A percentile compares a stretch with the other conserved stretches of the same genome.
Conservation (phyloP, 805 yeast genomes). For the Tetrapisispora pingtungensis region DNA sequence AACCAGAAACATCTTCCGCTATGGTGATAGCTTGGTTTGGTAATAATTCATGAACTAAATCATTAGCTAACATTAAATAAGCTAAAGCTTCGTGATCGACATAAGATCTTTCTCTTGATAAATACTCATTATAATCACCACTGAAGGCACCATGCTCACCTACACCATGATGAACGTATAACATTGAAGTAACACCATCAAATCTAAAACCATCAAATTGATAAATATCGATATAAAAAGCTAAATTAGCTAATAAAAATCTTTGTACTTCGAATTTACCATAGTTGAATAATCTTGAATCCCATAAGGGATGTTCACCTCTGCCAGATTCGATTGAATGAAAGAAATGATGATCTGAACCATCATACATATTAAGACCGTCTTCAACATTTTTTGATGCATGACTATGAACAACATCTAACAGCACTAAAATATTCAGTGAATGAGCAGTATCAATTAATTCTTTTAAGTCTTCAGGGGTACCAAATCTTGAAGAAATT, state of each 20-base stretch:
- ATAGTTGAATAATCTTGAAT: constrained; percentile 87
- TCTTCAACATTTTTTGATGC: constrained; percentile 91
- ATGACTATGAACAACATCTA: constrained; percentile 94
- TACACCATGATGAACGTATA: constrained; percentile 85
- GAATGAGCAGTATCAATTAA: constrained; percentile 87
- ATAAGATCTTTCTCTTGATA: constrained; percentile 51
- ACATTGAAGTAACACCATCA: constrained; percentile 94
- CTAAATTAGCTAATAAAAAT: constrained; percentile 73
- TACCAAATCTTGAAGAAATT: constrained; percentile 78
- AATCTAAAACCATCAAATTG: constrained; percentile 92
- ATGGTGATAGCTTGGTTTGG: constrained; percentile 55
- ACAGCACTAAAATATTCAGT: constrained; percentile 71
- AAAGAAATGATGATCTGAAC: constrained; percentile 90
- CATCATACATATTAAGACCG: constrained; percentile 88
- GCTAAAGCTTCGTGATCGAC: constrained; percentile 84
- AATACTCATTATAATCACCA: constrained; percentile 88
- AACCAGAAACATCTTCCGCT: constrained; percentile 96
- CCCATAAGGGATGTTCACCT: constrained; percentile 91
- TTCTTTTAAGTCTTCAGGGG: constrained; percentile 90
- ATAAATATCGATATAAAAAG: constrained; percentile 73
- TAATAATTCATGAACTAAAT: constrained; percentile 49
- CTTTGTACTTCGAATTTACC: constrained; percentile 85
- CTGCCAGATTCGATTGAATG: constrained; percentile 66
- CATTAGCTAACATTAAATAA: constrained; percentile 86
- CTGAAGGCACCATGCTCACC: constrained; percentile 75